These are phyloP conservation scores for Hymenotorrendiella dingleyae DNA, from an alignment of 2,329 filamentous ascomycete genomes.

Conservation along the genomic window DNA sequence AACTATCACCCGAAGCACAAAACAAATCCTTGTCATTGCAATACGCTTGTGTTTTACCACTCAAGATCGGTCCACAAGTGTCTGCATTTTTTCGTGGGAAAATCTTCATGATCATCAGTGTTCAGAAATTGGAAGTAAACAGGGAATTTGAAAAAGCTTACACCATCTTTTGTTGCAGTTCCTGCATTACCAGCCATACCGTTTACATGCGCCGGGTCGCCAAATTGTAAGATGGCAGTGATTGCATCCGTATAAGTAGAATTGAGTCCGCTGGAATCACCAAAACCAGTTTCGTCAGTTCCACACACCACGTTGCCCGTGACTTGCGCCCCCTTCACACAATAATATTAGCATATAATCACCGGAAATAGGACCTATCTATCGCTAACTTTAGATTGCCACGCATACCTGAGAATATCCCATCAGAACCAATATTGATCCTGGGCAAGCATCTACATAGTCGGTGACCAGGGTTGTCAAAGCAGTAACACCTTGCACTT, in stretches of 20 bases:
- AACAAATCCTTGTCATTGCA: conserved; percentile 16
- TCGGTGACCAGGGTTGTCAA: conserved; percentile 27
- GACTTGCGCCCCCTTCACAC: conserved; percentile 26
- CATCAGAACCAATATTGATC: conserved; percentile 31
- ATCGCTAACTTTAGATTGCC: conserved; percentile 6
- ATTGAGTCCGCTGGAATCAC: not conserved
- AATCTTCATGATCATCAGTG: conserved; percentile 1
- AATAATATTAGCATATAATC: not conserved
- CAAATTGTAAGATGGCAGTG: conserved; percentile 33
- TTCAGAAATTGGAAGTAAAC: not conserved
- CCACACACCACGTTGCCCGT: conserved; percentile 28
- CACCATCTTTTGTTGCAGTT: conserved; percentile 23
- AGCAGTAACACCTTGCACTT: conserved; percentile 28
- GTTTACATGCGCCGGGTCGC: conserved; percentile 31
- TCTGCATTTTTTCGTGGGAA: conserved; percentile 16
- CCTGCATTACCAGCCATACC: conserved; percentile 29
- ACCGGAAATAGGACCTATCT: not conserved
- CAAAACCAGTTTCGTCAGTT: not conserved
- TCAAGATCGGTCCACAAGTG: not conserved
- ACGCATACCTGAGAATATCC: conserved; percentile 31
- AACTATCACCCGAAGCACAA: conserved; percentile 14
- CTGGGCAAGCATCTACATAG: conserved; percentile 28
- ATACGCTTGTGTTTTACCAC: conserved; percentile 12
- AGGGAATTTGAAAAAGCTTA: not conserved
- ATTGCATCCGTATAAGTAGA: conserved; percentile 6